Percentiles rank a stretch among this genome's conserved stretches.
Conservation (phyloP, 2,329 filamentous ascomycete genomes). For the Incumbomyces delicatus region DNA sequence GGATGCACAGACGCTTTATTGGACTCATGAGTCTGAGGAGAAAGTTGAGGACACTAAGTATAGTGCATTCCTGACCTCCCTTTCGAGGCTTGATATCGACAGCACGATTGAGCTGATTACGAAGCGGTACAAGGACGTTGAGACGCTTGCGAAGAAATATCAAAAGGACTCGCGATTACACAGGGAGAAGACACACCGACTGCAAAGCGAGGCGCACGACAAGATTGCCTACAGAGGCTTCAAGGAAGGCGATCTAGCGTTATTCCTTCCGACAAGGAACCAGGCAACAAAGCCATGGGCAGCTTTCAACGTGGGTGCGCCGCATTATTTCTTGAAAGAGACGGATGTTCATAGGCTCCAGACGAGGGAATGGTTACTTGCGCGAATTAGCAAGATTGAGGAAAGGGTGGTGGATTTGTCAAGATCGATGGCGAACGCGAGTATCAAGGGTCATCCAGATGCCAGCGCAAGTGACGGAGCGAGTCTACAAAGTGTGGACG, state of each 20-base stretch:
- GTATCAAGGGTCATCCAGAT: slow-evolving; percentile 36
- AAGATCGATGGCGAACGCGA: slow-evolving; percentile 56
- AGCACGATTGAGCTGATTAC: slow-evolving; percentile 74
- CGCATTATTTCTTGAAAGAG: slow-evolving; percentile 92
- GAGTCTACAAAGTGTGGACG: slow-evolving; percentile 51
- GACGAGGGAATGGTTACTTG: slow-evolving; percentile 89
- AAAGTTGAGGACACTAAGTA: slow-evolving; percentile 65
- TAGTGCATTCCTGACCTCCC: slow-evolving; percentile 58
- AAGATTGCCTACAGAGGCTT: slow-evolving; percentile 95
- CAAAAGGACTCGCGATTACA: slow-evolving; percentile 81
- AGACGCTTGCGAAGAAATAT: slow-evolving; percentile 86
- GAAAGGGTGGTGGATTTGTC: slow-evolving; percentile 89
- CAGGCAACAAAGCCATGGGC: slow-evolving; percentile 94
- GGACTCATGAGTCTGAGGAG: slow-evolving; percentile 62
- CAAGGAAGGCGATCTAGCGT: slow-evolving; percentile 87
- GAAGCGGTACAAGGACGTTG: slow-evolving; percentile 85
- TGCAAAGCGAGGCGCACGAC: slow-evolving; percentile 78
- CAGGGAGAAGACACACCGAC: slow-evolving; percentile 70
- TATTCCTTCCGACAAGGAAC: slow-evolving; percentile 90
- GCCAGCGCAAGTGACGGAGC: slow-evolving; percentile 44
- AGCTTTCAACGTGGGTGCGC: slow-evolving; percentile 94
- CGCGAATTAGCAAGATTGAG: slow-evolving; percentile 81
- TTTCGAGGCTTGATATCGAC: slow-evolving; percentile 74
- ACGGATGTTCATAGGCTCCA: slow-evolving; percentile 78
- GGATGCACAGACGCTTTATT: slow-evolving; percentile 68